phyloP scores from a whole-genome alignment of 2,329 filamentous ascomycete species.

The Ophiostoma sp. region DNA sequence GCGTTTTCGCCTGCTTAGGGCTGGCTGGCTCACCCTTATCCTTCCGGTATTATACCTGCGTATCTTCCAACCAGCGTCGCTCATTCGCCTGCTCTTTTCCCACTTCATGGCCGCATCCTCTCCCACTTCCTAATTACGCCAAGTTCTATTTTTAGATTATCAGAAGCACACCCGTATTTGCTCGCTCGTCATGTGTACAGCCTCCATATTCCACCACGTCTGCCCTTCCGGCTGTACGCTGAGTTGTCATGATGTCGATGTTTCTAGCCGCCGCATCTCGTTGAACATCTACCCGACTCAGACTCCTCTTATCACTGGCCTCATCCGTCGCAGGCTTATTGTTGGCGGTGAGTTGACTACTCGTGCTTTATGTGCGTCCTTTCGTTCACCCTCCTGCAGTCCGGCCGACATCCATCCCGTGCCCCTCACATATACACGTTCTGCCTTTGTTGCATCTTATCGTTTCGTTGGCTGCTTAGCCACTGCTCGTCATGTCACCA shows the following conservation, averaged over 20 bases:
- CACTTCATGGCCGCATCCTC: slow-evolving; percentile 4
- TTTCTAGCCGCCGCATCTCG: background rate
- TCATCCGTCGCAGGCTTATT: no score
- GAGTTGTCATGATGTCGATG: background rate
- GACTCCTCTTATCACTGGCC: background rate
- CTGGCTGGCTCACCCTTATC: background rate
- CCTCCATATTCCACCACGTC: background rate
- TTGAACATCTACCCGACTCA: background rate
- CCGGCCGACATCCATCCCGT: no score
- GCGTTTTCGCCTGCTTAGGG: background rate
- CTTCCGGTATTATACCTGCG: background rate
- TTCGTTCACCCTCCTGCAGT: no score
- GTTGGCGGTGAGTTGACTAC: no score
- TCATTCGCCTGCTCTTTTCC: background rate
- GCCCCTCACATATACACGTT: no score
- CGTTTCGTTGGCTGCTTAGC: background rate
- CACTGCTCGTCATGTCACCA: background rate
- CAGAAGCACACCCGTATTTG: background rate
- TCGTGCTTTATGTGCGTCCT: no score
- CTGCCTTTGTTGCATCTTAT: no score
- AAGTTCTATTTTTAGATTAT: slow-evolving; percentile 18
- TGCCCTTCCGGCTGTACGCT: background rate
- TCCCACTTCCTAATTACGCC: background rate
- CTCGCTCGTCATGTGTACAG: background rate
- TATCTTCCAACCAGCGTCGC: background rate